Base-by-base conservation (phyloP, 176 grass and related monocot species). In the Carex parvula region DNA sequence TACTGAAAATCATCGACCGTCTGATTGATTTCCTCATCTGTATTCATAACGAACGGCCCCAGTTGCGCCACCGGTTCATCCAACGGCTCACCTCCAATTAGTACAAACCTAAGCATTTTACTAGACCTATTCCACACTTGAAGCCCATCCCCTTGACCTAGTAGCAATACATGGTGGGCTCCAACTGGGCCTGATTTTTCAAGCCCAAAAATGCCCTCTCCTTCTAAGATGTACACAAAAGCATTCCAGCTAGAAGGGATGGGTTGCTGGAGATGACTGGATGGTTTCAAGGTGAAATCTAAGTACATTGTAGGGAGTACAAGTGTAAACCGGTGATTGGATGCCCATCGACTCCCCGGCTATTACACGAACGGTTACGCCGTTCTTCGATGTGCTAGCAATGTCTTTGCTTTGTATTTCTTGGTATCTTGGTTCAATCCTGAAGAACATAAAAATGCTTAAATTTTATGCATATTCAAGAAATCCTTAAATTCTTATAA, bases 31-130 rank as follows among this genome's bases (percentile, higher is more conserved):
- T 99, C 96, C 88, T 99, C 93, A 60, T 99, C 96, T 4, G 96
- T 95, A 90, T 99, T 99, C 96, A 99, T 99, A 84, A 99, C 96
- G 69, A 99, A 99, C 0, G 96, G 96, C 0, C 96, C 93, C 5
- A 99, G 78, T 81, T 99, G 96, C 17, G 90, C 85, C 44, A 99
- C 96, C 16, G 93, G 93, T 86, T 99, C 96, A 10, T 89, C 91
- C 65, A 94, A 86, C 80, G 96, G 93, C 87, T 95, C 90, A 17
- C 96, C 96, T 81, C 21, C 91, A 64, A 99, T 9, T 65, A 99
- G 90, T 63, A 99, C 65, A 60, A 99, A 99, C 35, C 96, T 57
- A 46, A 92, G 84, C 67, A 87, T 72, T 80, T 81, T 81, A 60
- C 77, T 81, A 0, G 89, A 92, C 85, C 10, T 89, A 86, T 99